Evolutionary conservation across 2,329 filamentous ascomycete species (phyloP), one percentile per base, ranked within the genome.

Genomic region (Botrytis cinerea): DNA sequence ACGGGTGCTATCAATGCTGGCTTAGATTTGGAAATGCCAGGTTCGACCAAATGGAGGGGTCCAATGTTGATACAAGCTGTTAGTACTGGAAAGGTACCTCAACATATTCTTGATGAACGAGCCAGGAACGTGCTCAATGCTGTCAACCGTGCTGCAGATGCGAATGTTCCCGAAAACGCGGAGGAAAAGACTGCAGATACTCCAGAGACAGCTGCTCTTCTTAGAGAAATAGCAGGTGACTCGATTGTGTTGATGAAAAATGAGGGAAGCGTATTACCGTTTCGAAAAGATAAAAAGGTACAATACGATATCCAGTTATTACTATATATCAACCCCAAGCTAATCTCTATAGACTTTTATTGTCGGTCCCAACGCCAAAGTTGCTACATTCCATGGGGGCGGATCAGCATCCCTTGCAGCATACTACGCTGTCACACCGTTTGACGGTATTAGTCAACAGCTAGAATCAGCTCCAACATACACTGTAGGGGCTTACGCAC

Each of bases 381-480:
- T 85, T 61, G 84, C 87, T 1, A 86, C 85, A 2, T 88, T 88
- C 75, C 77, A 90, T 72, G 91, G 91, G 51, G 91, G 90, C 73
- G 91, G 91, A 32, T 91, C 89, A 7, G 91, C 90, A 1, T 86
- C 88, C 0, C 81, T 89, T 43, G 82, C 82, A 16, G 84, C 87
- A 10, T 92, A 92, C 82, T 90, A 91, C 74, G 91, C 91, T 66
- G 86, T 94, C 32, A 93, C 90, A 0, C 92, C 92, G 2, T 89
- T 91, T 40, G 90, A 92, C 73, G 92, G 91, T 10, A 93, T 94
- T 51, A 75, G 69, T 67, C 75, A 61, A 5, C 77, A 72, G 60
- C 74, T 48, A 22, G 40, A 71, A 63, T 59, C 73, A 16, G n/a
- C 54, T 16, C 68, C 74, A n/a, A 77, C 77, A 1, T 91, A 88